Base-by-base conservation (phyloP, 257 asterid species). In the Plectranthus barbatus region DNA sequence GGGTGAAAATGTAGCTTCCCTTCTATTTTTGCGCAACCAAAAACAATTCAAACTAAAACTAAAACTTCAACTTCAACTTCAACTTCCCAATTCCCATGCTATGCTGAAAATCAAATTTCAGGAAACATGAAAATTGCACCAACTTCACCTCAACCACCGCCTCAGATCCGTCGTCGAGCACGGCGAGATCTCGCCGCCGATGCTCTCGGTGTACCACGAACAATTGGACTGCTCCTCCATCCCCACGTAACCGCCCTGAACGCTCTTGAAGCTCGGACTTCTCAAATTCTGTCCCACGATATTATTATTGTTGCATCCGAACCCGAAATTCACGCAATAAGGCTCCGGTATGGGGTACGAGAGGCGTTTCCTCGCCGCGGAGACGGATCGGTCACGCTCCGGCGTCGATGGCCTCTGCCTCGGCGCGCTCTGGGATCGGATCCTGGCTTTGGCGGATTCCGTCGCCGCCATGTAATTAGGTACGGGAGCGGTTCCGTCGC, bases 401-500 rank as follows among this genome's bases (percentile, higher is more conserved):
- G 96, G 98, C 5, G 98, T 91, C 7, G 87, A 67, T 0, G 88
- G 84, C 75, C 98, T 80, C 69, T 84, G 90, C 54, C 95, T 69
- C 18, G 98, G 98, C 21, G 92, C 95, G 42, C 98, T 91, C 56
- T 88, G 96, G 13, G 94, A 91, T 0, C 96, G 80, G 15, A 72
- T 71, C 63, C 96, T 76, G 0, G 98, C 94, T 65, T 86, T 88
- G 0, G 94, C 94, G 5, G 98, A 91, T 72, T 84, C 95, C 2
- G 98, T 91, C 0, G 94, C 84, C 10, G 94, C 94, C 98, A 91
- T 91, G 80, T 91, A 91, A 51, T 79, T 91, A 3, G 98, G 98
- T 23, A 83, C 61, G 48, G 57, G 44, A 55, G 62, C 56, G 3
- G 63, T 56, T 15, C 53, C 79, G 29, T 61, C 78, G 15, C 63